Evolutionary conservation across 106 monocot species (phyloP), one percentile per base, ranked within the genome.

Genomic region (Dioscorea alata): DNA sequence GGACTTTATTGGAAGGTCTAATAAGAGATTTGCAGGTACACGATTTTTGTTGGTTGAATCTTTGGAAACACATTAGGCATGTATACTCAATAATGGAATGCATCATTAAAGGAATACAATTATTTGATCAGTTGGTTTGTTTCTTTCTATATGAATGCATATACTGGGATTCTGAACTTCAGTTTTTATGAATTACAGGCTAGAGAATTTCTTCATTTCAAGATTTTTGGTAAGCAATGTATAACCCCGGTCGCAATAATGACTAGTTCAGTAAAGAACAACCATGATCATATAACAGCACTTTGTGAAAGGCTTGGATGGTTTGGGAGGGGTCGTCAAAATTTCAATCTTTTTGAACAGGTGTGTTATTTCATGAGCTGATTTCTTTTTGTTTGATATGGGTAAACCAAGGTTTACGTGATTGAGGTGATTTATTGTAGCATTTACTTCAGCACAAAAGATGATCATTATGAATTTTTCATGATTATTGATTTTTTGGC

Each of bases 201-300:
- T 50, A 84, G 96, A 72, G 96, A 96, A 51, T 92, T 84, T 60
- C 82, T 96, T 13, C 71, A 96, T 72, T 96, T 84, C 66, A 92
- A 96, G 84, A 70, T 92, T 8, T 96, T 77, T 78, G 84, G 86
- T 50, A 86, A 80, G 49, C 96, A 96, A 68, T 86, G 86, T 69
- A 84, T 80, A 50, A 96, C 96, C 24, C 96, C 96, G 64, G 86
- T 96, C 67, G 96, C 96, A 73, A 89, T 96, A 54, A 96, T 96
- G 96, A 92, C 96, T 48, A 96, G 96, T 79, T 86, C 89, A 71
- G 91, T 84, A 23, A 96, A 96, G 82, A 81, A 96, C 64, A 96
- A 96, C 69, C 91, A 96, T 78, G 42, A 69, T 0, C 96, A 84
- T 63, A 80, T 96, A 74, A 76, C 52, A 33, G 65, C 82, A 34